These are phyloP conservation scores for Sphagnurus paluster DNA, from an alignment of 1,284 basidiomycete genomes.

Conservation along the genomic window DNA sequence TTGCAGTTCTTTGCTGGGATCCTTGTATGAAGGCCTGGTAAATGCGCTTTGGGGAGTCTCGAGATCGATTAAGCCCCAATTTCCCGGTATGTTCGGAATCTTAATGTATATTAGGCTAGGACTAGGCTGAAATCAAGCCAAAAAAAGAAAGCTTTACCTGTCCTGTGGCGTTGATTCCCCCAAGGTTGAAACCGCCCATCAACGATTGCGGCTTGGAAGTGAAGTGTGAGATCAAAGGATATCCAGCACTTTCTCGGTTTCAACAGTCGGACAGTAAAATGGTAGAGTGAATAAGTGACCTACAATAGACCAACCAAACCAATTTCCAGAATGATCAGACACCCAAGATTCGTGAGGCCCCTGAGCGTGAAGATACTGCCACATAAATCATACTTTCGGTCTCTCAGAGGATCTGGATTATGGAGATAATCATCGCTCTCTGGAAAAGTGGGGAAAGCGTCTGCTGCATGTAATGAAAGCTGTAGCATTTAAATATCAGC, in stretches of 20 bases:
- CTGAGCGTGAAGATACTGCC: constrained; percentile 70
- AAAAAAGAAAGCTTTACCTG: constrained; percentile 60
- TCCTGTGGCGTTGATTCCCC: constrained; percentile 80
- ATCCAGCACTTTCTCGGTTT: constrained; percentile 85
- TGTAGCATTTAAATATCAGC: constrained; percentile 1
- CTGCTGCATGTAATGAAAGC: constrained; percentile 71
- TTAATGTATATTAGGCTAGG: constrained; percentile 32
- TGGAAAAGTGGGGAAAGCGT: constrained; percentile 53
- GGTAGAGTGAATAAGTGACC: constrained; percentile 25
- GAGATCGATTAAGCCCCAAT: constrained; percentile 73
- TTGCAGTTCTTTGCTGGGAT: constrained; percentile 52
- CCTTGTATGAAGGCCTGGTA: constrained; percentile 57
- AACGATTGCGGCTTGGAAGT: constrained; percentile 47
- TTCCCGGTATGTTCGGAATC: constrained; percentile 63
- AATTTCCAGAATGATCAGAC: constrained; percentile 61
- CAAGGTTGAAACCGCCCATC: constrained; percentile 74
- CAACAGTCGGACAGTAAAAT: too few species aligned
- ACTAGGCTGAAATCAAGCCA: neutral
- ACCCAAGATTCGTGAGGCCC: constrained; percentile 78
- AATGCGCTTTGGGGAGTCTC: constrained; percentile 70
- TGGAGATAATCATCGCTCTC: constrained; percentile 76
- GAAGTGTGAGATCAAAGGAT: constrained; percentile 77
- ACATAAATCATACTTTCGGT: constrained; percentile 59
- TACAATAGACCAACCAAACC: constrained; percentile 76
- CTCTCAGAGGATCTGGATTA: constrained; percentile 73